These are phyloP conservation scores for Vigna trinervia DNA, from an alignment of 306 rosid genomes.

Conservation along the genomic window DNA sequence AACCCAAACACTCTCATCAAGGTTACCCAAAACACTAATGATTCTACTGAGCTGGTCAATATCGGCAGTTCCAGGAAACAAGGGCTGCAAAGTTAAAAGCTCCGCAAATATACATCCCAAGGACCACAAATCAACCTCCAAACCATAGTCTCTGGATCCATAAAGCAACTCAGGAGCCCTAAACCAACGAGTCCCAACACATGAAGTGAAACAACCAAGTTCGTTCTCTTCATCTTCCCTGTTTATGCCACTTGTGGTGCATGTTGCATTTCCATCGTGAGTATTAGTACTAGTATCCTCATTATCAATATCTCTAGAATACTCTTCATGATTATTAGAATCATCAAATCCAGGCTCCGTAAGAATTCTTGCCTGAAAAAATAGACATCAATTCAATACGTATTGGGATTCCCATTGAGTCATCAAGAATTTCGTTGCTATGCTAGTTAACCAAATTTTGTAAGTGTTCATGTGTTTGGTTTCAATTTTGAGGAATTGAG, in stretches of 20 bases:
- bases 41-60: conserved; percentile 91
- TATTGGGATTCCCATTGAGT: neutral
- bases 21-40: conserved; percentile 77
- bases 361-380: conserved; percentile 88
- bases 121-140: conserved; percentile 94
- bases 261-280: conserved; percentile 79
- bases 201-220: conserved; percentile 73
- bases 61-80: conserved; percentile 89
- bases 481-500: neutral
- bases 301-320: conserved; percentile 57
- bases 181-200: conserved; percentile 98
- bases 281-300: conserved; percentile 51
- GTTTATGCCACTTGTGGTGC: conserved; percentile 77
- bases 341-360: conserved; percentile 62
- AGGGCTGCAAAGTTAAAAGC: conserved; percentile 75
- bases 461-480: neutral
- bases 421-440: neutral
- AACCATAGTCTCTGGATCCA: conserved; percentile 76
- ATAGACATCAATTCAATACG: neutral
- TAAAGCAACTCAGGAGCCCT: conserved; percentile 95
- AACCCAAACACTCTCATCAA: conserved; percentile 83
- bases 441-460: neutral
- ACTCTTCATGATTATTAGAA: conserved; percentile 57
- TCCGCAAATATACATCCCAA: conserved; percentile 91
- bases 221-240: conserved; percentile 68